Base-by-base conservation (phyloP, 2,329 filamentous ascomycete genomes). In the Raffaelea albimanens region DNA sequence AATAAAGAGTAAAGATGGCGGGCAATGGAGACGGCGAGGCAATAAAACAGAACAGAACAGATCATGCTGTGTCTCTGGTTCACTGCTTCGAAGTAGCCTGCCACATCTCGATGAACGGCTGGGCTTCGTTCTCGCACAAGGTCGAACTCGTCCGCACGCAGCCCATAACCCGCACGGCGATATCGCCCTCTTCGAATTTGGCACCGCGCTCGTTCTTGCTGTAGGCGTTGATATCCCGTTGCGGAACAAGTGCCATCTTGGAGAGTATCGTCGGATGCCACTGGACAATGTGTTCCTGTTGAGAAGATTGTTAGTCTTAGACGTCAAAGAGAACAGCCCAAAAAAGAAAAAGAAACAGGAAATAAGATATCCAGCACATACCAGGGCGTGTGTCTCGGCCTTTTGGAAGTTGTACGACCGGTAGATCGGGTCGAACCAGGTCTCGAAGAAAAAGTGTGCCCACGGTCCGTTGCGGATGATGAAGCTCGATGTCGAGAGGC, bases 191-290 rank as follows among this genome's bases (percentile, higher is more conserved):
- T 59, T 83, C 78, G 64, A 89, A 97, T 43, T 77, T 71, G 16
- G 77, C 78, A 45, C 83, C 82, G 49, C 72, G 63, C 20, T 67
- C 65, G 39, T 63, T 61, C 45, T 67, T 66, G 52, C 74, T 82
- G 65, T 96, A 97, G 0, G 87, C 78, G 60, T 95, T 95, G 62
- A 98, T 69, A 31, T 76, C 72, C 45, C 83, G 78, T 65, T 98
- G 93, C 2, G 91, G 89, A n/a, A 98, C 74, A 20, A 98, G 73
- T 2, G 86, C 90, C 52, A 97, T 70, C 61, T 89, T 93, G 34
- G 91, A 88, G 11, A 98, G 77, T 40, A 98, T 84, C 0, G 93
- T 98, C 23, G 91, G 89, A 62, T 98, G 93, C 94, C 93, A 98
- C 71, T 95, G 91, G 31, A 87, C 80, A 55, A 91, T 85, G 61